These are phyloP conservation scores for Phytopythium sindhum DNA, from an alignment of 352 stramenopile genomes.

Conservation along the genomic window DNA sequence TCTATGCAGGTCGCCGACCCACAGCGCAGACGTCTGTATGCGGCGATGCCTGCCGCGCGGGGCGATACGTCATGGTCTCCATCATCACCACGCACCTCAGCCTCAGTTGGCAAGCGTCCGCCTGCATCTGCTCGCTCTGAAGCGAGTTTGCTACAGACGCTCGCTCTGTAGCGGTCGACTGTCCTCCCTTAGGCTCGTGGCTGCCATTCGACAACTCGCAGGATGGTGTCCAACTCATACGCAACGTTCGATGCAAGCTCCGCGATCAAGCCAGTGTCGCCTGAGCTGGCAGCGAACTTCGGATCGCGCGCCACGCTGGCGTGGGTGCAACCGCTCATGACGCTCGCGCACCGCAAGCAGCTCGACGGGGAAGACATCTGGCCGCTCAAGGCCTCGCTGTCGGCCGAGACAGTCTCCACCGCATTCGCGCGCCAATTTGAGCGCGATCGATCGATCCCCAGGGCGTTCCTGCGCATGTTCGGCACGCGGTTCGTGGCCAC, in stretches of 20 bases:
- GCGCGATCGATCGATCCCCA: slow-evolving; percentile 24
- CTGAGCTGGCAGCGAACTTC: slow-evolving; percentile 6
- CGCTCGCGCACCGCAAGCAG: slow-evolving; percentile 39
- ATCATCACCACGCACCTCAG: neutral
- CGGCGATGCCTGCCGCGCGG: neutral
- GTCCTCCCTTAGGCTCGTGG: too few species aligned
- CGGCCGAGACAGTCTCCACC: neutral
- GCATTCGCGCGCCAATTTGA: slow-evolving; percentile 26
- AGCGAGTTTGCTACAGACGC: too few species aligned
- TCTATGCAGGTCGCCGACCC: too few species aligned
- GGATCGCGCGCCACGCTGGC: slow-evolving; percentile 34
- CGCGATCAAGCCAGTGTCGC: neutral
- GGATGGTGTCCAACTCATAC: slow-evolving; percentile 1
- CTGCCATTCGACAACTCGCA: neutral
- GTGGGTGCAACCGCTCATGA: slow-evolving; percentile 53
- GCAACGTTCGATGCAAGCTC: slow-evolving; percentile 1
- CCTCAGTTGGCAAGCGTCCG: neutral
- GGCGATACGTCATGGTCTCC: neutral
- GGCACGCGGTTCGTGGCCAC: slow-evolving; percentile 32
- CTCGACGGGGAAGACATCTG: slow-evolving; percentile 42
- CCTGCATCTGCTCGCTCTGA: too few species aligned
- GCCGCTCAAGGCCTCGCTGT: slow-evolving; percentile 24
- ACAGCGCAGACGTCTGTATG: neutral
- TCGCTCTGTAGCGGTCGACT: too few species aligned
- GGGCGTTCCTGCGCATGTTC: slow-evolving; percentile 32